Percentiles rank a stretch among this genome's conserved stretches.
phyloP scores from a whole-genome alignment of 148 eudicot species.

The Vaccinium corymbosum region DNA sequence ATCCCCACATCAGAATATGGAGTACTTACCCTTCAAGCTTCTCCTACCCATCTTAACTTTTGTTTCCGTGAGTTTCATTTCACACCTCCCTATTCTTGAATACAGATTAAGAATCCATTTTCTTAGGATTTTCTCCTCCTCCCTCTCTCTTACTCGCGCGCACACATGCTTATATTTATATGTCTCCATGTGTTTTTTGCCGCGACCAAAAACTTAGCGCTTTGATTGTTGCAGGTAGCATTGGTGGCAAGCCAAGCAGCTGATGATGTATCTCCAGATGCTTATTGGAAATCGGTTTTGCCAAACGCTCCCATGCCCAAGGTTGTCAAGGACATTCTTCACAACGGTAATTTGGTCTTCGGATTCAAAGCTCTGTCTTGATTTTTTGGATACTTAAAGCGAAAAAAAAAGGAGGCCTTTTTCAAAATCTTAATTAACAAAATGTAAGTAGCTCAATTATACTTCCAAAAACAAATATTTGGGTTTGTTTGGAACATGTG shows the following conservation, averaged over 20 bases:
- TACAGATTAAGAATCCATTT: background rate
- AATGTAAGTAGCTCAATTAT: no score
- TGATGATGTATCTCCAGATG: conserved; percentile 26
- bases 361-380: no score
- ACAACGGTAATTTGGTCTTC: background rate
- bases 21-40: no score
- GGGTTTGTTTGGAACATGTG: no score
- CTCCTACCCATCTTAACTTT: conserved; percentile 14
- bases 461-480: no score
- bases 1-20: no score
- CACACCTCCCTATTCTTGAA: background rate
- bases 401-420: no score
- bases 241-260: conserved; percentile 32
- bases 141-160: background rate
- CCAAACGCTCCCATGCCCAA: conserved; percentile 70
- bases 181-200: background rate
- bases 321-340: conserved; percentile 39
- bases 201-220: no score
- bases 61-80: conserved; percentile 20
- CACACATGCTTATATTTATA: background rate
- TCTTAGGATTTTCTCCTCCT: background rate
- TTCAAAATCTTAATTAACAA: no score
- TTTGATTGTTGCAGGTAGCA: conserved; percentile 13
- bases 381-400: no score
- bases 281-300: conserved; percentile 56